Conservation (phyloP, 202 grass and related monocot species). For the Setaria viridis region DNA sequence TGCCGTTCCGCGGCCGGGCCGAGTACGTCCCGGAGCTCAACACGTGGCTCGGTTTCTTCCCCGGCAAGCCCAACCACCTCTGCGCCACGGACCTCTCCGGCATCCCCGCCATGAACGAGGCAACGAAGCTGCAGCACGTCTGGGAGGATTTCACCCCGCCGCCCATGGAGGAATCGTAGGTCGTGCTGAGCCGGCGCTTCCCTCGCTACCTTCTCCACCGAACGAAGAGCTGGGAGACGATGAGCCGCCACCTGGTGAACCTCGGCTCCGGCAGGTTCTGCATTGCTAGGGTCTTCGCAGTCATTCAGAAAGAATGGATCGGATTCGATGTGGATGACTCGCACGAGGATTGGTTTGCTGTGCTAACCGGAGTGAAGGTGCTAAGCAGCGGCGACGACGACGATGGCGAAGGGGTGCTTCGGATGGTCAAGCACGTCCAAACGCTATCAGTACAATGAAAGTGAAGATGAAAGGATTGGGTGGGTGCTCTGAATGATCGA, state of each 20-base stretch:
- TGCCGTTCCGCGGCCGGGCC: no score
- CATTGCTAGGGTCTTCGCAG: not conserved
- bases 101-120: not conserved
- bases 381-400: not conserved
- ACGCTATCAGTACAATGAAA: not conserved
- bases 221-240: no score
- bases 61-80: not conserved
- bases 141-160: not conserved
- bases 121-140: no score
- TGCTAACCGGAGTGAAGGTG: conserved; percentile 4
- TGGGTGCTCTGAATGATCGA: no score
- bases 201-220: not conserved
- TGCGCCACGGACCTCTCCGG: not conserved
- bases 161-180: not conserved
- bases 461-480: no score
- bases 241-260: not conserved
- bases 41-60: not conserved
- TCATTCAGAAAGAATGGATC: not conserved
- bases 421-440: conserved; percentile 23
- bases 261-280: conserved; percentile 5
- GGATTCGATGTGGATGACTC: not conserved
- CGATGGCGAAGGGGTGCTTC: not conserved
- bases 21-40: no score
- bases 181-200: not conserved
- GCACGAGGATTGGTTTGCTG: no score